phyloP scores from a whole-genome alignment of 2,329 filamentous ascomycete species.

The Ascochyta clinopodiicola region DNA sequence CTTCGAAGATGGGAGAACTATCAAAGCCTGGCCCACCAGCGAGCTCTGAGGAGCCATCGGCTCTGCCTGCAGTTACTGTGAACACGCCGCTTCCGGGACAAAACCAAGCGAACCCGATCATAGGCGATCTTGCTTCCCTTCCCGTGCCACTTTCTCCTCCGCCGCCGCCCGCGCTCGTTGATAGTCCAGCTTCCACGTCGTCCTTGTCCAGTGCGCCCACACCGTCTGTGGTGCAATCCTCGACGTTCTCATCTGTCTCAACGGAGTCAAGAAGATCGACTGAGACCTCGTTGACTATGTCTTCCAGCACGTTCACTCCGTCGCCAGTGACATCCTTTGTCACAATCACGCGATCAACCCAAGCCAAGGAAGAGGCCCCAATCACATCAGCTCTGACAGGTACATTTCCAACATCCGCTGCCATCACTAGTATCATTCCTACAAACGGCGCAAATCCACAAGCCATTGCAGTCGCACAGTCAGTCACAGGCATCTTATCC shows the following conservation, averaged over 20 bases:
- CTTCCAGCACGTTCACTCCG: neutral
- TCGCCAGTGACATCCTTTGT: constrained; percentile 1
- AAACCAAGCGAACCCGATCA: constrained; percentile 4
- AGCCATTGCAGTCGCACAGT: constrained; percentile 1
- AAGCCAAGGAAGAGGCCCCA: neutral
- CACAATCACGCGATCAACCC: constrained; percentile 4
- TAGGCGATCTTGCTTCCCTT: neutral
- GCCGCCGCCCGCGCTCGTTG: neutral
- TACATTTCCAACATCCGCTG: neutral
- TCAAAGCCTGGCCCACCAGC: neutral
- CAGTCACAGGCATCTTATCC: neutral
- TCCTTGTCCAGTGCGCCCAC: neutral
- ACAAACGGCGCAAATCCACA: neutral
- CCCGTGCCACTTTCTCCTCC: neutral
- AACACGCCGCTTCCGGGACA: constrained; percentile 11
- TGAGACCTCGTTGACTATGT: neutral
- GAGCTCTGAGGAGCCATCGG: neutral
- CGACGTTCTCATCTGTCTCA: neutral
- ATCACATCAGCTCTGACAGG: neutral
- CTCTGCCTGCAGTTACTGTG: neutral
- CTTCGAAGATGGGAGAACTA: constrained; percentile 2
- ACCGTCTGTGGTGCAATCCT: neutral
- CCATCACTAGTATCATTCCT: neutral
- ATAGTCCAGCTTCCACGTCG: neutral
- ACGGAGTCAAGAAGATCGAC: neutral